Base-by-base conservation (phyloP, 345 rosid genomes). In the Acer negundo region DNA sequence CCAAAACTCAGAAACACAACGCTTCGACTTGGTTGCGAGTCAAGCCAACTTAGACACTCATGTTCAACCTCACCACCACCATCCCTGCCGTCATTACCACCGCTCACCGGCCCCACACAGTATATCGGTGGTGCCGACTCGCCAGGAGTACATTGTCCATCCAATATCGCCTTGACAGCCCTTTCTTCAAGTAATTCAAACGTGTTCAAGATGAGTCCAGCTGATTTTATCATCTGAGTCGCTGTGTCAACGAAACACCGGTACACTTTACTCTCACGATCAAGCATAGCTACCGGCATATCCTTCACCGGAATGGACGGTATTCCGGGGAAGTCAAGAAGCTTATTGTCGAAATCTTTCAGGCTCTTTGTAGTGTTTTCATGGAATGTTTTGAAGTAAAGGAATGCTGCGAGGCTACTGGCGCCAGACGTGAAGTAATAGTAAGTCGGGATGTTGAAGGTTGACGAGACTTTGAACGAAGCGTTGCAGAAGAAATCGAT, bases 1-100 rank as follows among this genome's bases (percentile, higher is more conserved):
- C 94, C 92, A 59, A 90, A 91, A 75, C 91, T 86, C 0, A 92
- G 68, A 67, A 85, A 90, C 47, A 90, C 87, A 1, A 90, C 87
- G 58, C 86, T 82, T 51, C 67, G 67, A 16, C 78, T 79, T 8
- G 89, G 90, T 67, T 92, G 93, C 16, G 79, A 55, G 68, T 90
- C 84, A 0, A 90, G 85, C 94, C 91, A 90, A 1, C 28, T 55
- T 10, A 90, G 11, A 75, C 89, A 83, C n/a, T 78, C 87, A 0
- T 56, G 79, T 35, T 35, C 1, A 35, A 35, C 5, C 9, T 9
- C 53, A 7, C 49, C 68, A 10, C 63, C 70, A 31, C 5, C 35
- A 31, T 5, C 35, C 4, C 38, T 1, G 38, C 38, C 1, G 6
- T 35, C 38, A 35, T 35, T 35, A 20, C 71, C 70, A 2, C 8